phyloP scores from a whole-genome alignment of 2,329 filamentous ascomycete species.

The Neopestalotiopsis clavispora region DNA sequence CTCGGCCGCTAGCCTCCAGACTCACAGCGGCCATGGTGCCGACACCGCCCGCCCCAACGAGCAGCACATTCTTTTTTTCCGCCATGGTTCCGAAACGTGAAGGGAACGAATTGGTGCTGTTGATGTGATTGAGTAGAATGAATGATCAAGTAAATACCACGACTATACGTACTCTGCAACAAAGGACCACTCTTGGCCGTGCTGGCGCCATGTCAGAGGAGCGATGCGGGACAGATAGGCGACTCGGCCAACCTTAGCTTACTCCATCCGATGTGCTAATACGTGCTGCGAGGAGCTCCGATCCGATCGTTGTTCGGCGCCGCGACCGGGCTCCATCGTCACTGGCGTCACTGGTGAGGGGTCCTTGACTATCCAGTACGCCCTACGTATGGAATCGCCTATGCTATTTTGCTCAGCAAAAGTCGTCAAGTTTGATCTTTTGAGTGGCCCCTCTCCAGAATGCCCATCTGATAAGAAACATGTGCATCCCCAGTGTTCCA shows the following conservation, averaged over 20 bases:
- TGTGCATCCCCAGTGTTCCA: too few species aligned
- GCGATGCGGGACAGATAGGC: not conserved
- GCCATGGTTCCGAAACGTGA: not conserved
- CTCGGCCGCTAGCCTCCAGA: conserved; percentile 53
- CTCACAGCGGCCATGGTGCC: conserved; percentile 60
- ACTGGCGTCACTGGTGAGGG: not conserved
- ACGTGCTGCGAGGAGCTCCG: not conserved
- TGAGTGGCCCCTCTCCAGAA: too few species aligned
- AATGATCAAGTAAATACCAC: too few species aligned
- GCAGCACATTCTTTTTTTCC: conserved; percentile 46
- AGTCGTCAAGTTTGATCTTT: too few species aligned
- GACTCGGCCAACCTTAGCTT: not conserved
- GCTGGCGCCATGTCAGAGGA: not conserved
- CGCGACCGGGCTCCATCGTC: not conserved
- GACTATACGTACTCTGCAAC: too few species aligned
- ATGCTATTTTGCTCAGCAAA: too few species aligned
- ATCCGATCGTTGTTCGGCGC: not conserved
- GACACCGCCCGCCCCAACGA: conserved; percentile 62
- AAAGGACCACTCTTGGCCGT: not conserved
- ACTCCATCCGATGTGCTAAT: conserved; percentile 2
- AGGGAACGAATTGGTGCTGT: not conserved
- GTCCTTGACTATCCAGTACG: too few species aligned
- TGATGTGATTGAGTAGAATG: not conserved
- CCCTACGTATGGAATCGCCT: too few species aligned
- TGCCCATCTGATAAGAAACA: too few species aligned